phyloP scores from a whole-genome alignment of 2,329 filamentous ascomycete species.

The Zasmidium cellare region DNA sequence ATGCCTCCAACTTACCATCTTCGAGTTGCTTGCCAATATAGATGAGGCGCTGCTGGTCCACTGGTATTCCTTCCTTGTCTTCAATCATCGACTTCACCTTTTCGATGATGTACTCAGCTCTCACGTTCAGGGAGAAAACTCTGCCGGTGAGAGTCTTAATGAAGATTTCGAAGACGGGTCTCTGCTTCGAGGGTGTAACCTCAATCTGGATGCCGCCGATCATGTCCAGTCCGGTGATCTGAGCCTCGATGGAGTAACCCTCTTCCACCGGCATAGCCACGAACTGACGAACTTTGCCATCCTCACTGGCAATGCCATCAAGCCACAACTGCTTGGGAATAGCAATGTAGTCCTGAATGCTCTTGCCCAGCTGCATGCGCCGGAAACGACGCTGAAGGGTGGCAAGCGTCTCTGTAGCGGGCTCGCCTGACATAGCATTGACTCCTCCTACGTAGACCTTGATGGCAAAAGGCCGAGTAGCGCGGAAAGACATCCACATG shows the following conservation, averaged over 20 bases:
- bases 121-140: conserved; percentile 66
- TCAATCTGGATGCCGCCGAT: conserved; percentile 49
- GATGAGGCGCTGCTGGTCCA: conserved; percentile 92
- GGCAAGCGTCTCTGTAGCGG: conserved; percentile 27
- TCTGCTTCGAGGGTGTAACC: conserved; percentile 35
- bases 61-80: conserved; percentile 94
- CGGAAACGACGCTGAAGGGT: conserved; percentile 22
- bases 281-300: conserved; percentile 49
- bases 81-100: conserved; percentile 96
- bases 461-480: conserved; percentile 35
- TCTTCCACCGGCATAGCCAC: conserved; percentile 47
- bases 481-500: conserved; percentile 44
- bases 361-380: conserved; percentile 29
- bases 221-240: conserved; percentile 45
- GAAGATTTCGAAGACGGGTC: too few species aligned
- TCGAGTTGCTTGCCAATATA: conserved; percentile 95
- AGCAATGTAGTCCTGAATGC: conserved; percentile 47
- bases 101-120: conserved; percentile 82
- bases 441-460: conserved; percentile 44
- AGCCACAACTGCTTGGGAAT: conserved; percentile 43
- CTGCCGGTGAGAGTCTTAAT: conserved; percentile 81
- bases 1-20: conserved; percentile 58
- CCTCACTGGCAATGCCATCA: conserved; percentile 40
- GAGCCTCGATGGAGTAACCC: conserved; percentile 48
- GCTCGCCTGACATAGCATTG: conserved; percentile 45